Evolutionary conservation across 768 basidiomycete genomes (phyloP).

Genomic region (Pholiota conissans): DNA sequence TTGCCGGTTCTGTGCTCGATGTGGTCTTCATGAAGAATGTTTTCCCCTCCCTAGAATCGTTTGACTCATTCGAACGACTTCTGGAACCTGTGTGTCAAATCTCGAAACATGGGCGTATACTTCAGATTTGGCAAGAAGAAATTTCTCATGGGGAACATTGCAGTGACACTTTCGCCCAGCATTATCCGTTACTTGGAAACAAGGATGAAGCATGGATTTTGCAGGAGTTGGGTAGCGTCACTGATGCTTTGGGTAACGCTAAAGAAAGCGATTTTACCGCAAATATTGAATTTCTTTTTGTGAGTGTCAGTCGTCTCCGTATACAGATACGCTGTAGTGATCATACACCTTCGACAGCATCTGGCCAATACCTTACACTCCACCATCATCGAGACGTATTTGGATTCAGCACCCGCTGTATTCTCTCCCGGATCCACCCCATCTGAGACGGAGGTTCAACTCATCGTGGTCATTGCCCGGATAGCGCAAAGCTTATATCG

Average conservation of each 20-base stretch:
- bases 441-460: constrained; percentile 58
- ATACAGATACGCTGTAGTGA: not conserved
- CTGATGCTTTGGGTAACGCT: constrained; percentile 2
- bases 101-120: not conserved
- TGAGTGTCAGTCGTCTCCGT: constrained; percentile 7
- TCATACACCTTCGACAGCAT: constrained; percentile 39
- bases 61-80: constrained; percentile 50
- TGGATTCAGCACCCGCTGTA: constrained; percentile 83
- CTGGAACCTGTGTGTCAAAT: constrained; percentile 30
- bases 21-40: constrained; percentile 68
- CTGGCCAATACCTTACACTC: constrained; percentile 77
- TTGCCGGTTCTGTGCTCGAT: constrained; percentile 27
- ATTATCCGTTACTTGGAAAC: constrained; percentile 20
- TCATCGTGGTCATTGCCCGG: constrained; percentile 55
- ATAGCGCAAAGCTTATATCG: constrained; percentile 65
- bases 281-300: constrained; percentile 19
- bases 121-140: constrained; percentile 33
- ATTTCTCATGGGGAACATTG: constrained; percentile 34
- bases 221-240: constrained; percentile 23
- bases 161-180: constrained; percentile 31
- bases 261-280: constrained; percentile 2
- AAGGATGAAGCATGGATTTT: constrained; percentile 32
- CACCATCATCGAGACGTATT: constrained; percentile 77
- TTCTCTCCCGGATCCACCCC: constrained; percentile 69
- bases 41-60: constrained; percentile 55